Evolutionary conservation across 805 yeast genomes (phyloP), one percentile per base, ranked within the genome.

Genomic region (Saccharomyces mikatae): DNA sequence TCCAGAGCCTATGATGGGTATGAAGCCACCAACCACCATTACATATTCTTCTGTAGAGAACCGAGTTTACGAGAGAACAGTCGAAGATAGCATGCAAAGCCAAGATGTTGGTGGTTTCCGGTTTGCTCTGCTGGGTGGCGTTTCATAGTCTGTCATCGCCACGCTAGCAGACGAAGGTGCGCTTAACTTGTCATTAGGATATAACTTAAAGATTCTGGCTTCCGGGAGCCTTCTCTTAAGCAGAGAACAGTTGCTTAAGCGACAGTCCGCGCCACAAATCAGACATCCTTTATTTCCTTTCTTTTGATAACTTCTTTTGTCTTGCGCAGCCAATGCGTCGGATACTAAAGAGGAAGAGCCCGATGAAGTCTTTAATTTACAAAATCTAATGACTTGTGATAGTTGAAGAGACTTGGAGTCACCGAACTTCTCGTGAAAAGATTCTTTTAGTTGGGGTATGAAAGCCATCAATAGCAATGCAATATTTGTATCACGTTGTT

Each of bases 1-100:
- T 31, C 54, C 57, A 14, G 17, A 46, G 4, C 57, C 57, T 24
- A 27, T 6, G 17, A 54, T 48, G n/a, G 46, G 32, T 22, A 49
- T 14, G 22, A 17, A 46, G n/a, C 57, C 54, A 29, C 32, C 52
- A 21, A 49, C 49, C 46, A 52, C 57, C 4, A 36, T 48, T 2
- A 54, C 8, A 5, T 26, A 24, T 4, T 44, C 49, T 22, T 44
- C 47, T 2, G 13, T 21, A 24, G 41, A 27, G 17, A 13, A 29
- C 10, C 30, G 11, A 13, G 21, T 17, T 31, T 44, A 27, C 10
- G 14, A 9, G 11, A n/a, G 28, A 54, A 51, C 8, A 29, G 30
- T 29, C 30, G 30, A 29, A 29, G 30, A 29, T 29, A 29, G 10
- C 30, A 29, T 29, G 10, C 30, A 29, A 11, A 29, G 30, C 30